Percentiles rank a stretch among this genome's conserved stretches.
Evolutionary conservation across 2,329 filamentous ascomycete species (phyloP).

Genomic region (Chaetothyriales sp.): DNA sequence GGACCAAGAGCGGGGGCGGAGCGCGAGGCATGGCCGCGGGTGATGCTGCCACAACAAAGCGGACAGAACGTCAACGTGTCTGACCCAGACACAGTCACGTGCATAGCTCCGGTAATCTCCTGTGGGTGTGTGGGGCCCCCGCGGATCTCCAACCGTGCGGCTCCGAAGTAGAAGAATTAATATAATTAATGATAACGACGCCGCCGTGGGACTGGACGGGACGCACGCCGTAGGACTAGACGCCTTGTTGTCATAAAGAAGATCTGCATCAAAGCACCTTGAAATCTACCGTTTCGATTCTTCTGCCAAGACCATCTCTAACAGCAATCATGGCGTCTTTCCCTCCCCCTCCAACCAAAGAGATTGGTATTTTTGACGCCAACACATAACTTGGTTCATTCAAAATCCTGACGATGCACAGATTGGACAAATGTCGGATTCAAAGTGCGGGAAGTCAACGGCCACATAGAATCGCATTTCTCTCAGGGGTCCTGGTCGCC

Average conservation of each 20-base stretch:
- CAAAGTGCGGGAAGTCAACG: conserved; percentile 85
- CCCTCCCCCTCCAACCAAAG: conserved; percentile 63
- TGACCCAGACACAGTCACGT: too few relatives aligned
- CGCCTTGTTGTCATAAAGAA: too few relatives aligned
- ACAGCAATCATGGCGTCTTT: conserved; percentile 30
- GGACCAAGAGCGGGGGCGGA: conserved; percentile 16
- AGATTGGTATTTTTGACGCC: conserved; percentile 43
- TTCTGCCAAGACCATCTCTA: too few relatives aligned
- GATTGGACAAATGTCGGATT: conserved; percentile 94
- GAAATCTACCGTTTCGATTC: too few relatives aligned
- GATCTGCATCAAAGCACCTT: too few relatives aligned
- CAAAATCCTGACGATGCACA: conserved; percentile 20
- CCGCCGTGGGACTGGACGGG: too few relatives aligned
- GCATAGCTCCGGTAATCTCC: background rate
- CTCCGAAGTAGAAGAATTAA: background rate
- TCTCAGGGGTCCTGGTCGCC: conserved; percentile 36
- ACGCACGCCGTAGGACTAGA: too few relatives aligned
- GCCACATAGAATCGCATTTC: conserved; percentile 83
- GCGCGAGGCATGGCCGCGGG: conserved; percentile 15
- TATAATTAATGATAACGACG: background rate
- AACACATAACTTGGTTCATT: conserved; percentile 2
- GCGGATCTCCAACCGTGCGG: too few relatives aligned
- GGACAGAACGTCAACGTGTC: background rate
- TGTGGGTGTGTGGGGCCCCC: too few relatives aligned
- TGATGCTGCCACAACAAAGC: background rate